A percentile compares a stretch with the other conserved stretches of the same genome.
Conservation (phyloP, 768 basidiomycete genomes). For the Lactifluus echinatus region DNA sequence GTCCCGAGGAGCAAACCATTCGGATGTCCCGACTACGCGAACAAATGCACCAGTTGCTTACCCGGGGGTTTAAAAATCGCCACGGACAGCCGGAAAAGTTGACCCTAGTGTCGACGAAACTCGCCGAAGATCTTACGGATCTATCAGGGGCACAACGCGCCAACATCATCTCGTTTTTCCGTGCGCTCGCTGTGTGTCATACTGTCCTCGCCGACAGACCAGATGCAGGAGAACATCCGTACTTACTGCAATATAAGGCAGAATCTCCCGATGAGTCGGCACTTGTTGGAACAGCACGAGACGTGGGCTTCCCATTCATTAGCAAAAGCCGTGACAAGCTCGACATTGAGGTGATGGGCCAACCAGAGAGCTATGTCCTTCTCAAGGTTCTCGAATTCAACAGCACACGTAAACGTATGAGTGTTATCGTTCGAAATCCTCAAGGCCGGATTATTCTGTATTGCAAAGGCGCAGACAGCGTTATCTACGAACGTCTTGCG, state of each 20-base stretch:
- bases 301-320: constrained; percentile 89
- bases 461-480: constrained; percentile 96
- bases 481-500: constrained; percentile 84
- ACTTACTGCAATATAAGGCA: constrained; percentile 80
- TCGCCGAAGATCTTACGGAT: constrained; percentile 70
- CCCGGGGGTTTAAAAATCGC: constrained; percentile 79
- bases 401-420: constrained; percentile 93
- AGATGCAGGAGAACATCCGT: constrained; percentile 51
- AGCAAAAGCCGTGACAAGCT: constrained; percentile 61
- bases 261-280: constrained; percentile 96
- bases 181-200: constrained; percentile 92
- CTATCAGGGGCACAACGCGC: constrained; percentile 48
- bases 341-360: constrained; percentile 90
- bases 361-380: constrained; percentile 69
- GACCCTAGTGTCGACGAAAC: constrained; percentile 79
- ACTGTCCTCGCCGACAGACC: constrained; percentile 78
- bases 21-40: constrained; percentile 59
- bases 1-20: constrained; percentile 62
- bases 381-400: constrained; percentile 89
- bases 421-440: constrained; percentile 77
- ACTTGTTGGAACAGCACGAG: constrained; percentile 83
- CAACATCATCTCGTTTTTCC: constrained; percentile 78
- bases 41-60: constrained; percentile 69
- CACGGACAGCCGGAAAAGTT: constrained; percentile 74
- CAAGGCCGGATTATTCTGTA: constrained; percentile 78